These are phyloP conservation scores for Podospora bellae-mahoneyi DNA, from an alignment of 495 filamentous ascomycete species.

Conservation along the genomic window DNA sequence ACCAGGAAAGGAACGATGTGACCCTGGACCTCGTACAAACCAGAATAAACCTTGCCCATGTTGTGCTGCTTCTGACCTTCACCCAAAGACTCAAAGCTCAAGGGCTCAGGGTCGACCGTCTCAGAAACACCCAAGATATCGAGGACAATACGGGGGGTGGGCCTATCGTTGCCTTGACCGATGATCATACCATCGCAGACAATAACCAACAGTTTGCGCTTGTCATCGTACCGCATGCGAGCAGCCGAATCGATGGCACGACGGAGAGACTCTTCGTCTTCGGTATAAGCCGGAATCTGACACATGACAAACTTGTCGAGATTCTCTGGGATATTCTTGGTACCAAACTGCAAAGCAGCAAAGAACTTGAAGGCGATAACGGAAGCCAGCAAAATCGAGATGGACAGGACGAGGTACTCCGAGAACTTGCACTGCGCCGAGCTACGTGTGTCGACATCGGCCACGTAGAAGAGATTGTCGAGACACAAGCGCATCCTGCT, in stretches of 20 bases:
- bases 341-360: constrained; percentile 88
- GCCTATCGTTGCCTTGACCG: constrained; percentile 93
- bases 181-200: constrained; percentile 99
- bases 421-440: constrained; percentile 83
- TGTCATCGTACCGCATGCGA: constrained; percentile 96
- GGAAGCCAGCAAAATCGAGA: constrained; percentile 73
- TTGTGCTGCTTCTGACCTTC: constrained; percentile 98
- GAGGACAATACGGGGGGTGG: constrained; percentile 92
- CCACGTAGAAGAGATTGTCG: constrained; percentile 93
- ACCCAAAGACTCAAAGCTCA: constrained; percentile 95
- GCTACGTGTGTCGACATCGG: constrained; percentile 87
- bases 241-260: constrained; percentile 96
- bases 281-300: constrained; percentile 95
- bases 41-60: constrained; percentile 98
- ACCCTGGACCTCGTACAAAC: constrained; percentile 94
- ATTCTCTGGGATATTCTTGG: constrained; percentile 88
- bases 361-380: constrained; percentile 96
- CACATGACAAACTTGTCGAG: constrained; percentile 98
- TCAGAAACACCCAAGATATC: constrained; percentile 96
- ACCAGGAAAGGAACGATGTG: constrained; percentile 98
- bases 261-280: constrained; percentile 94
- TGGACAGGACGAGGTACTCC: constrained; percentile 85
- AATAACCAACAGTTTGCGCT: constrained; percentile 90
- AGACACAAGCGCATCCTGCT: constrained; percentile 77
- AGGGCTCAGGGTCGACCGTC: constrained; percentile 88